A percentile compares a stretch with the other conserved stretches of the same genome.
These are phyloP conservation scores for Eutrema japonicum DNA, from an alignment of 345 rosid species.

Conservation along the genomic window DNA sequence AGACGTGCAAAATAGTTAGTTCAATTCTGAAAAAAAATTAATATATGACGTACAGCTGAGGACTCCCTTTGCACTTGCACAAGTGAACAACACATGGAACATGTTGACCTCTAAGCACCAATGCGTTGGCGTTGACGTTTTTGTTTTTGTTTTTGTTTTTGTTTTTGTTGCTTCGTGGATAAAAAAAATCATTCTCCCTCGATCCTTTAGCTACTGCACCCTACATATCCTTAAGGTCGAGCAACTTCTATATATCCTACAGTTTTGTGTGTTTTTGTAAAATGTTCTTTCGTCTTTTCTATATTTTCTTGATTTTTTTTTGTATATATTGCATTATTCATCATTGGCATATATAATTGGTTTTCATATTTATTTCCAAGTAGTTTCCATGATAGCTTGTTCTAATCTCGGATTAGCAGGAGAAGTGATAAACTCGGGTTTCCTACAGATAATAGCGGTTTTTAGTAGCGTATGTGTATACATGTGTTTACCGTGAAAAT, in stretches of 20 bases:
- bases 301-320: neutral
- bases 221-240: neutral
- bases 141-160: too few relatives aligned
- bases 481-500: neutral
- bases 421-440: neutral
- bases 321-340: neutral
- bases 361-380: neutral
- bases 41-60: slow-evolving; percentile 5
- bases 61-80: neutral
- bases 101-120: slow-evolving; percentile 1
- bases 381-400: neutral
- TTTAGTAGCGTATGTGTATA: neutral
- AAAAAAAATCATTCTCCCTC: neutral
- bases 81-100: neutral
- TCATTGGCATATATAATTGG: neutral
- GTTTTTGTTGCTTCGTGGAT: slow-evolving; percentile 10
- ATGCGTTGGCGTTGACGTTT: neutral
- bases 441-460: neutral
- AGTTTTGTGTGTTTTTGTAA: neutral
- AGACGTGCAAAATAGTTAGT: slow-evolving; percentile 2
- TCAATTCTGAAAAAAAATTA: neutral
- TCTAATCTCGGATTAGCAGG: neutral
- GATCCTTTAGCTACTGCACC: neutral
- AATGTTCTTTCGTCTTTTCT: neutral
- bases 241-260: neutral